Conservation (phyloP, 2,329 filamentous ascomycete genomes). For the Ilyonectria sp. region DNA sequence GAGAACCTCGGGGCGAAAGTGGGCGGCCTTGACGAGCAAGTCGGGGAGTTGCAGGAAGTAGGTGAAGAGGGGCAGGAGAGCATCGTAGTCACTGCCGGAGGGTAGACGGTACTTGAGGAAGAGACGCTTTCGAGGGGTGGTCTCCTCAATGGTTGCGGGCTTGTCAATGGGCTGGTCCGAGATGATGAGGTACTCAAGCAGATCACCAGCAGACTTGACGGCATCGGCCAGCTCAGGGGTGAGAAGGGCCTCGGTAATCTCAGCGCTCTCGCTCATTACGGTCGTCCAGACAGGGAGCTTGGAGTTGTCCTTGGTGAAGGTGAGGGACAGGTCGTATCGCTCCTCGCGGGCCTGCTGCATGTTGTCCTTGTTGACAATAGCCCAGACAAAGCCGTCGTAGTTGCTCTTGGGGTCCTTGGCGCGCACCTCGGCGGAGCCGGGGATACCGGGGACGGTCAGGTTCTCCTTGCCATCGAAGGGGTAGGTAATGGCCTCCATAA, state of each 20-base stretch:
- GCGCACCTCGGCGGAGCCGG: constrained; percentile 69
- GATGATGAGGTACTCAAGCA: constrained; percentile 88
- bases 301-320: constrained; percentile 90
- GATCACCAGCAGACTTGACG: constrained; percentile 82
- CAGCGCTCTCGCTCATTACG: constrained; percentile 96
- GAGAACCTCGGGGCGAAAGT: constrained; percentile 91
- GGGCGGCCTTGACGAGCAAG: constrained; percentile 79
- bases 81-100: constrained; percentile 73
- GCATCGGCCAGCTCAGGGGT: constrained; percentile 90
- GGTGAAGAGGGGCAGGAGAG: constrained; percentile 81
- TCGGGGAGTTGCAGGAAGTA: constrained; percentile 91
- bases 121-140: constrained; percentile 87
- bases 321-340: constrained; percentile 94
- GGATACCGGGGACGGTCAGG: constrained; percentile 77
- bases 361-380: constrained; percentile 92
- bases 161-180: constrained; percentile 92
- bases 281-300: constrained; percentile 93
- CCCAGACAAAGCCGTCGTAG: constrained; percentile 95
- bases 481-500: constrained; percentile 83
- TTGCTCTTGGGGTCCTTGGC: constrained; percentile 74
- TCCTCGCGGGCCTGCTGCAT: constrained; percentile 94
- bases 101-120: constrained; percentile 83
- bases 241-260: constrained; percentile 89
- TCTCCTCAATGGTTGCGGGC: constrained; percentile 88
- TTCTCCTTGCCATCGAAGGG: constrained; percentile 94